phyloP scores from a whole-genome alignment of 176 grass and related monocot species.

The Dactylis glomerata region DNA sequence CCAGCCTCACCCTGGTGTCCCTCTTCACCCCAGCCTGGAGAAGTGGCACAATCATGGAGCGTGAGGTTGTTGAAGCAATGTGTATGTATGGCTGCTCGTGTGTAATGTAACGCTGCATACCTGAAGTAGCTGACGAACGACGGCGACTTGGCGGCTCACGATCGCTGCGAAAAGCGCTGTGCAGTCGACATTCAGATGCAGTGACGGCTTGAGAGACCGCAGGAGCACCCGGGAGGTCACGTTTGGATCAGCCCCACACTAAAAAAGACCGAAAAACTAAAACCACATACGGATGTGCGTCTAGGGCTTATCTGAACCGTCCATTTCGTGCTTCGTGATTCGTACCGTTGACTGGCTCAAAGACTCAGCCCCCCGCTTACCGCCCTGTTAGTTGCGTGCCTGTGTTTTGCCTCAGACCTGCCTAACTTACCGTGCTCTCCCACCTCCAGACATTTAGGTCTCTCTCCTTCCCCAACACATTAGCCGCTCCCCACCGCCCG shows the following conservation, averaged over 20 bases:
- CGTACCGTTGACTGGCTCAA: too few relatives aligned
- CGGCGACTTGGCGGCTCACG: slow-evolving; percentile 70
- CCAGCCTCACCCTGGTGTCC: slow-evolving; percentile 73
- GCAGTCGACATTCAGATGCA: slow-evolving; percentile 86
- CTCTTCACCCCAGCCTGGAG: slow-evolving; percentile 61
- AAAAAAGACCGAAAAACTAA: too few relatives aligned
- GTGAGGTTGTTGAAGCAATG: not conserved
- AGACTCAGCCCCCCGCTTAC: too few relatives aligned
- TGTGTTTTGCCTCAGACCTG: too few relatives aligned
- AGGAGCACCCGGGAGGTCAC: slow-evolving; percentile 72
- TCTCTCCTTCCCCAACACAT: too few relatives aligned
- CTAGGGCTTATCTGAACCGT: too few relatives aligned
- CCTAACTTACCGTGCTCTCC: too few relatives aligned
- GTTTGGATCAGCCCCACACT: slow-evolving; percentile 86
- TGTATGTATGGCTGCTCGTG: not conserved
- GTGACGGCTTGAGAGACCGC: slow-evolving; percentile 77
- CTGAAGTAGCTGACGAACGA: slow-evolving; percentile 78
- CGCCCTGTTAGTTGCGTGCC: too few relatives aligned
- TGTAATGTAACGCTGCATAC: slow-evolving; percentile 7
- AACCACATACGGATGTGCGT: too few relatives aligned
- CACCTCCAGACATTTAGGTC: too few relatives aligned
- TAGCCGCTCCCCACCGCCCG: too few relatives aligned
- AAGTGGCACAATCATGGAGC: not conserved
- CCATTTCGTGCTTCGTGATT: too few relatives aligned
- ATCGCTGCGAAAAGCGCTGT: slow-evolving; percentile 83